Percentiles rank a stretch among this genome's conserved stretches.
phyloP scores from a whole-genome alignment of 179 eudicot genomes.

The Beta macrorhiza region DNA sequence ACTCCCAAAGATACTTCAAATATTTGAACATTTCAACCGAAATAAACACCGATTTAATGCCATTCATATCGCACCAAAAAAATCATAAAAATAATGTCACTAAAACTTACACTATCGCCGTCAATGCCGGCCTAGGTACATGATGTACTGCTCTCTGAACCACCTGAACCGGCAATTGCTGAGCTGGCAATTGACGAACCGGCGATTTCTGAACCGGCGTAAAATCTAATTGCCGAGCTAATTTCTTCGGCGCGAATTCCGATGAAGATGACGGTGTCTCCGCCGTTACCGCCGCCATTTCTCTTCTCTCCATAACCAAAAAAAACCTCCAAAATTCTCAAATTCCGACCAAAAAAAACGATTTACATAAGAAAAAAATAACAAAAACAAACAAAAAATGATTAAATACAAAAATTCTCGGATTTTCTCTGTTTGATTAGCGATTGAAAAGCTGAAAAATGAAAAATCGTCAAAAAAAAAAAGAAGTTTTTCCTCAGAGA shows the following conservation, averaged over 20 bases:
- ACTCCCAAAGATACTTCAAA: neutral
- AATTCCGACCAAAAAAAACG: neutral
- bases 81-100: neutral
- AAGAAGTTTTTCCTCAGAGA: neutral
- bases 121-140: constrained; percentile 24
- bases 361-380: neutral
- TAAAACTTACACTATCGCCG: constrained; percentile 30
- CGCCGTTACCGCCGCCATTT: constrained; percentile 27
- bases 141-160: constrained; percentile 19
- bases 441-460: neutral
- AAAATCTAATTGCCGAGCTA: constrained; percentile 65
- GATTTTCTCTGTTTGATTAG: neutral
- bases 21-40: neutral
- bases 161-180: constrained; percentile 15
- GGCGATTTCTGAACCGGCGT: constrained; percentile 35
- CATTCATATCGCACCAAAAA: neutral
- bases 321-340: neutral
- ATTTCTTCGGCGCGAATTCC: constrained; percentile 38
- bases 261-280: constrained; percentile 21
- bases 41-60: neutral
- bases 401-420: neutral
- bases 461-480: neutral
- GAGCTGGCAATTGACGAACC: constrained; percentile 24
- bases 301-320: constrained; percentile 44
- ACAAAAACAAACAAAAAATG: neutral